Evolutionary conservation across 108 stramenopile species (phyloP).

Genomic region (Nitzschia sp.): DNA sequence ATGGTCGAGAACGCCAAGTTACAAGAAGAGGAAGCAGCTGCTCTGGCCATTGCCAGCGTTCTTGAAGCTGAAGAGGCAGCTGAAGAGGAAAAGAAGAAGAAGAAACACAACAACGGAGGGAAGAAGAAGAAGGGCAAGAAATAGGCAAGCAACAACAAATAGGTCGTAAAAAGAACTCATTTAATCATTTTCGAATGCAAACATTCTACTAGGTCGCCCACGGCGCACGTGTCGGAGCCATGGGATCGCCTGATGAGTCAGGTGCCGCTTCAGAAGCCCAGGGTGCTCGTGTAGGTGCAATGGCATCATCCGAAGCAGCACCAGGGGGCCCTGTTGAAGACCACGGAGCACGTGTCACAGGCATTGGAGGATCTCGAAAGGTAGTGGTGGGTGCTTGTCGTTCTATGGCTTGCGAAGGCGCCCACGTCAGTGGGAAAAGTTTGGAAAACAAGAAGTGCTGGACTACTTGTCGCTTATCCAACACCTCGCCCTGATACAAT

Average conservation of each 20-base stretch:
- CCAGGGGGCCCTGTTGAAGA: background rate
- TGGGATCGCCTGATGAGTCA: background rate
- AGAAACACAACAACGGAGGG: constrained; percentile 65
- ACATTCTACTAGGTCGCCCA: constrained; percentile 30
- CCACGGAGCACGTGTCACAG: constrained; percentile 31
- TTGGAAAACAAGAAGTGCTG: constrained; percentile 95
- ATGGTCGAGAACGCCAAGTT: constrained; percentile 49
- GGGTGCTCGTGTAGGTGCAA: constrained; percentile 25
- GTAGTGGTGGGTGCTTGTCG: constrained; percentile 54
- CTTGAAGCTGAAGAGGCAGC: constrained; percentile 69
- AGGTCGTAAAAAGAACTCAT: background rate
- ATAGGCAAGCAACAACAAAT: background rate
- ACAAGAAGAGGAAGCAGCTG: constrained; percentile 52
- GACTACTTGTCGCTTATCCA: constrained; percentile 90
- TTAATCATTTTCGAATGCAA: background rate
- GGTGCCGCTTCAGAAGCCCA: constrained; percentile 10
- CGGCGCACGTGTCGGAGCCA: constrained; percentile 29
- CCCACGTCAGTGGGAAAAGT: constrained; percentile 69
- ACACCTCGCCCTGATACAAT: constrained; percentile 89
- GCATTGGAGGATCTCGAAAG: constrained; percentile 45
- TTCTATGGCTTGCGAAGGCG: constrained; percentile 47
- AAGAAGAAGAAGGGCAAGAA: constrained; percentile 39
- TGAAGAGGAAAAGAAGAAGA: constrained; percentile 52
- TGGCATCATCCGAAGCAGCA: background rate
- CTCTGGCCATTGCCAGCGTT: constrained; percentile 67